Base-by-base conservation (phyloP, 495 filamentous ascomycete species). In the Aspergillus ostianus region DNA sequence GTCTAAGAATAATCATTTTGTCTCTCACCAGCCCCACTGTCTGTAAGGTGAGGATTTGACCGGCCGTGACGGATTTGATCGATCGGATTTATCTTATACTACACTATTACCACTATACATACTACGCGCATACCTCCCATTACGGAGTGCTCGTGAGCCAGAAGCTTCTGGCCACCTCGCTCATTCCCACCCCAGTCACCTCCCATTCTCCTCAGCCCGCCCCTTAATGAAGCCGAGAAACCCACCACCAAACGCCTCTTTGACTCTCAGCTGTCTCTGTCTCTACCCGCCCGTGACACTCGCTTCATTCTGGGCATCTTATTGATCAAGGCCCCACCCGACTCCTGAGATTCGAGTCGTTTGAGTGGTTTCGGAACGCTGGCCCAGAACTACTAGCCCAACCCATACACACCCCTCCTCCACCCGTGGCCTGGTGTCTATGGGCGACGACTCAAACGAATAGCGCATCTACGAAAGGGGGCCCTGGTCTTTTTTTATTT, bases 91-190 rank as follows among this genome's bases (percentile, higher is more conserved):
- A 32, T 32, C 30, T 12, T 32, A 32, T 32, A 32, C 30, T 53
- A 57, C 18, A 48, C 49, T 53, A 60, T 32, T 47, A 23, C 45
- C 56, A 54, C 36, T 41, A 41, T 41, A 55, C 60, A 32, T 26
- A 52, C 55, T 61, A 32, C 30, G 30, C 30, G 30, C 30, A 12
- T 8, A 32, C 4, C 23, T 26, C 23, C 23, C 23, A 26, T 50
- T 51, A 58, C 60, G 55, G 55, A 58, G 23, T 4, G 23, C 23
- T 4, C 23, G 23, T 26, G 55, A 51, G 55, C 53, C 58, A 55
- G 59, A 50, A 68, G 50, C 47, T 29, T 60, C 58, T 61, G 61
- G 58, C 60, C 62, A 61, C 60, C 56, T 59, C 20, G 56, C 61
- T 51, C 47, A 50, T 60, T 65, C 44, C 36, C 47, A 60, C 41